phyloP scores from a whole-genome alignment of 257 asterid genomes.

The Penstemon newberryi region DNA sequence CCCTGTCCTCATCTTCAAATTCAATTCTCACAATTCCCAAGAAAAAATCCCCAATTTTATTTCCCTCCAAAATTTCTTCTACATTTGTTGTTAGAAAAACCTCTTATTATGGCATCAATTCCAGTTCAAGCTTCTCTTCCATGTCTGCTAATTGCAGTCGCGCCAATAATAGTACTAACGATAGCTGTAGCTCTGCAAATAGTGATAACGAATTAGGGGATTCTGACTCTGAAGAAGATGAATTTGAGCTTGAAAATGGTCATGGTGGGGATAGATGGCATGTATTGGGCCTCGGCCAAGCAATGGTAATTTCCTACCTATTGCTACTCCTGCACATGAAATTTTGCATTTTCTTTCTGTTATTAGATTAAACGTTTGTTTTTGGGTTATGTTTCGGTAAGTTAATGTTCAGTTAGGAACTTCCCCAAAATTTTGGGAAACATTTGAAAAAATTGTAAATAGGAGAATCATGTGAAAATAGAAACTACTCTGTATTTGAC shows the following conservation, averaged over 20 bases:
- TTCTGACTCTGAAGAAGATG: constrained; percentile 52
- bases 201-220: constrained; percentile 38
- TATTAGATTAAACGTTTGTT: background rate
- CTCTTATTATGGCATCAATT: constrained; percentile 13
- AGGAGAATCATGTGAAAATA: too few species aligned
- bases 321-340: background rate
- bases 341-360: too few species aligned
- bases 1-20: constrained; percentile 34
- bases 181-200: constrained; percentile 27
- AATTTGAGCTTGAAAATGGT: constrained; percentile 22
- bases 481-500: background rate
- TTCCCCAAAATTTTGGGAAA: too few species aligned
- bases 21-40: constrained; percentile 28
- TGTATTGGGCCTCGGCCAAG: constrained; percentile 97
- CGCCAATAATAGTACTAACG: constrained; percentile 24
- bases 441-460: too few species aligned
- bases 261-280: constrained; percentile 60
- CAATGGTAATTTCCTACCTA: constrained; percentile 60
- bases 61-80: constrained; percentile 33
- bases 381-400: background rate
- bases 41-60: constrained; percentile 25
- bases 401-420: too few species aligned
- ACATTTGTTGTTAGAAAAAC: constrained; percentile 5
- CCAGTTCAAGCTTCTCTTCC: constrained; percentile 33
- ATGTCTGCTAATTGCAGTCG: constrained; percentile 40